Conservation (phyloP, 306 rosid genomes). For the Cucurbita maxima region DNA sequence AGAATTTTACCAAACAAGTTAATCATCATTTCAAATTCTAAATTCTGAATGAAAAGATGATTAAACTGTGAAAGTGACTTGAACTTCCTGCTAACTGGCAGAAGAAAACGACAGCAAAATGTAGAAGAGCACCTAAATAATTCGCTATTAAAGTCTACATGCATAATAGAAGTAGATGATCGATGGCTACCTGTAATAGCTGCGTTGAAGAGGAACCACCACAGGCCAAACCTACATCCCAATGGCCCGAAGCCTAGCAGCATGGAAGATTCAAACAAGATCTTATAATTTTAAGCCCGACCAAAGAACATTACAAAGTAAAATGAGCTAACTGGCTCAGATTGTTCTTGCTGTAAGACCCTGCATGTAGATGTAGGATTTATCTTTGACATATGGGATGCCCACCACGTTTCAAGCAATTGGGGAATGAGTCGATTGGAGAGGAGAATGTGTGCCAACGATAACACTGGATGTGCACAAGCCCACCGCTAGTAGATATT, state of each 20-base stretch:
- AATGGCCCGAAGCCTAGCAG: neutral
- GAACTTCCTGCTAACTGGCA: neutral
- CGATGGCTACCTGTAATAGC: constrained; percentile 53
- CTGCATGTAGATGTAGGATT: neutral
- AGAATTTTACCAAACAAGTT: neutral
- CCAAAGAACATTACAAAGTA: neutral
- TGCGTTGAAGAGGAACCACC: constrained; percentile 77
- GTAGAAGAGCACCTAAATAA: neutral
- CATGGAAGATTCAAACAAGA: neutral
- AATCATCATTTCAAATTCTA: neutral
- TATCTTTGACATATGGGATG: too few relatives aligned
- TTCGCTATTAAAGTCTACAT: neutral
- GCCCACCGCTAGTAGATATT: too few relatives aligned
- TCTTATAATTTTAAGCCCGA: neutral
- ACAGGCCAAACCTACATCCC: constrained; percentile 11
- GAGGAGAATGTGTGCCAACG: too few relatives aligned
- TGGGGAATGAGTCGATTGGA: too few relatives aligned
- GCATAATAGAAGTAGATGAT: neutral
- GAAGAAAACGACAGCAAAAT: neutral
- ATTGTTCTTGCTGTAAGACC: neutral
- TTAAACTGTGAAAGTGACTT: neutral
- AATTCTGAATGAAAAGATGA: neutral
- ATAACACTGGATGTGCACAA: too few relatives aligned
- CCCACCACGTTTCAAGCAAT: too few relatives aligned
- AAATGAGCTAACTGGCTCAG: neutral